Evolutionary conservation across 2,329 filamentous ascomycete genomes (phyloP).

Genomic region (Cytospora piceicola): DNA sequence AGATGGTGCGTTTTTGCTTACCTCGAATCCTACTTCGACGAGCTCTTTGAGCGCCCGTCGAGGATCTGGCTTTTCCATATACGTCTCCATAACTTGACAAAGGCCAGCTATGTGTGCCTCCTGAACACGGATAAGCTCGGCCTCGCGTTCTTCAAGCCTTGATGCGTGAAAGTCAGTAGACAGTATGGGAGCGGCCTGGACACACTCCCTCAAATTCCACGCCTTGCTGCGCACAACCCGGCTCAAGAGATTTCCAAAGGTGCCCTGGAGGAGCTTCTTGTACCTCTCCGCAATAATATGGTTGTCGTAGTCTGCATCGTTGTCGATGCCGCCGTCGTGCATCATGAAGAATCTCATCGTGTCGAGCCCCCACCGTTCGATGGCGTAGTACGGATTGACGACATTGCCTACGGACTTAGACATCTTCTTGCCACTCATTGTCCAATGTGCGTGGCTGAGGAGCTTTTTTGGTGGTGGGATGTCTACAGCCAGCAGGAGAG

Average conservation of each 20-base stretch:
- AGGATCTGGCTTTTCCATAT: constrained; percentile 27
- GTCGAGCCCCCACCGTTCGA: constrained; percentile 87
- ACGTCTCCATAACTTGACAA: constrained; percentile 7
- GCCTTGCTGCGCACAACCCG: constrained; percentile 69
- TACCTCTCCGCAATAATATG: constrained; percentile 74
- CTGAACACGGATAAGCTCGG: constrained; percentile 17
- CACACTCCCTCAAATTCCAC: constrained; percentile 69
- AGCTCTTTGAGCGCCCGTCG: constrained; percentile 43
- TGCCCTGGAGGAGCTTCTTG: constrained; percentile 75
- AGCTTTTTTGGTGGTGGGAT: constrained; percentile 79
- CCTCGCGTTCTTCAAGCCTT: constrained; percentile 1
- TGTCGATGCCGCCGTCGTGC: constrained; percentile 73
- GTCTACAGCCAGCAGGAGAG: constrained; percentile 86
- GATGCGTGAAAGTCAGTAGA: constrained; percentile 4
- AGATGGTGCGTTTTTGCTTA: constrained; percentile 40
- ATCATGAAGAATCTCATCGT: constrained; percentile 88
- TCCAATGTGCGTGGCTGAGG: constrained; percentile 94
- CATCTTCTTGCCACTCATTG: constrained; percentile 90
- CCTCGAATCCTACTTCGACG: constrained; percentile 64
- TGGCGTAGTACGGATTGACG: constrained; percentile 89
- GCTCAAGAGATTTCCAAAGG: constrained; percentile 78
- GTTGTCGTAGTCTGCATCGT: constrained; percentile 88
- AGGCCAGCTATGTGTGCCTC: constrained; percentile 2
- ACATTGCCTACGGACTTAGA: constrained; percentile 95
- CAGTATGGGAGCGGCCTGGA: constrained; percentile 44